These are phyloP conservation scores for Xylaria grammica DNA, from an alignment of 495 filamentous ascomycete genomes.

Conservation along the genomic window DNA sequence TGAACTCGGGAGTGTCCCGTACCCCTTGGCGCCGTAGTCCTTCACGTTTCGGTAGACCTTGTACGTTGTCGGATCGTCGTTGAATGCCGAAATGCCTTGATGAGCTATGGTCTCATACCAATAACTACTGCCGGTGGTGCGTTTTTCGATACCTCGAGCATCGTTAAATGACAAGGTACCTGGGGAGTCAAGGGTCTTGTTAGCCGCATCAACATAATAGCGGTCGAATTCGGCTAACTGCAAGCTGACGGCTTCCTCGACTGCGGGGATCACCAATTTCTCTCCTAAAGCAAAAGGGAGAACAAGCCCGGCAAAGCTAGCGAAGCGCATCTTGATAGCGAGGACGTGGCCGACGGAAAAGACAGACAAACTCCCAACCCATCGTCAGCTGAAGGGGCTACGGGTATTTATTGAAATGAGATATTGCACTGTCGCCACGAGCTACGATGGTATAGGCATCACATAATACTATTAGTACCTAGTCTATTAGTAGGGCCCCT, in stretches of 20 bases:
- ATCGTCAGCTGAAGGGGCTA: background rate
- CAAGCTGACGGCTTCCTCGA: slow-evolving; percentile 28
- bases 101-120: slow-evolving; percentile 56
- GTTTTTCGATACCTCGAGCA: slow-evolving; percentile 24
- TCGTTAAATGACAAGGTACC: slow-evolving; percentile 2
- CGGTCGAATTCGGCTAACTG: slow-evolving; percentile 29
- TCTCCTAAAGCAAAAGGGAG: slow-evolving; percentile 27
- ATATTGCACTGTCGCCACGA: background rate
- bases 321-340: slow-evolving; percentile 27
- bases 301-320: slow-evolving; percentile 14
- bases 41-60: slow-evolving; percentile 64
- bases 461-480: background rate
- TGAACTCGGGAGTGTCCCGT: slow-evolving; percentile 17
- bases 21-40: slow-evolving; percentile 59
- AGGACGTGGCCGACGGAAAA: slow-evolving; percentile 2
- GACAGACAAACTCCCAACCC: background rate
- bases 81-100: slow-evolving; percentile 53
- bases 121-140: slow-evolving; percentile 34
- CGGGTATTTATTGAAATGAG: slow-evolving; percentile 2
- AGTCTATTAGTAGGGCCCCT: background rate
- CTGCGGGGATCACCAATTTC: slow-evolving; percentile 30
- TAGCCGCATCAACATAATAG: slow-evolving; percentile 23
- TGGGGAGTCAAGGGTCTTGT: slow-evolving; percentile 16
- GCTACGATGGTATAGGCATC: background rate
- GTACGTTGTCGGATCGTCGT: slow-evolving; percentile 42